phyloP scores from a whole-genome alignment of 1,284 basidiomycete genomes.

The Rhodofomes roseus region DNA sequence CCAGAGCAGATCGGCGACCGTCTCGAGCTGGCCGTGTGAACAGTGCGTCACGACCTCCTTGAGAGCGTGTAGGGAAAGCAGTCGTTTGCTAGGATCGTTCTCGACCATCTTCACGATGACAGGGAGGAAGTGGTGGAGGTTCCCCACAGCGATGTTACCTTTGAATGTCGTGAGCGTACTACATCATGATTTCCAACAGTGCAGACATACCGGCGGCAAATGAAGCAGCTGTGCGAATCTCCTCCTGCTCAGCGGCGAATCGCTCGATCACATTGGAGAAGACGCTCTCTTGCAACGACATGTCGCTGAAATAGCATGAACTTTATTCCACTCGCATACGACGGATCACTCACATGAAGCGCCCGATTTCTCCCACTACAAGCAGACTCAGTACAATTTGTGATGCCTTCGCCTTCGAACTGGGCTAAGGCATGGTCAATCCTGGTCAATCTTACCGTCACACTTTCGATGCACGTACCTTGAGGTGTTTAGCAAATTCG shows the following conservation, averaged over 20 bases:
- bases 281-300: constrained; percentile 72
- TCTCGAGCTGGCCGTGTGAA: constrained; percentile 76
- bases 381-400: constrained; percentile 80
- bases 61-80: constrained; percentile 86
- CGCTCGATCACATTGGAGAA: constrained; percentile 73
- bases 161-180: constrained; percentile 4
- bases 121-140: constrained; percentile 82
- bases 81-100: constrained; percentile 70
- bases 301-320: constrained; percentile 53
- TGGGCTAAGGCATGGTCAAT: constrained; percentile 35
- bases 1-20: constrained; percentile 88
- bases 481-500: constrained; percentile 76
- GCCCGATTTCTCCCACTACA: constrained; percentile 87
- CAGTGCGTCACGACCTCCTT: constrained; percentile 97
- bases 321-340: not conserved
- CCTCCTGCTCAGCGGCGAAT: constrained; percentile 77
- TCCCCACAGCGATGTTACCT: constrained; percentile 95
- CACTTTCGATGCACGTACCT: constrained; percentile 37
- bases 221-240: constrained; percentile 83
- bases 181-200: not conserved
- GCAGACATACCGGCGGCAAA: constrained; percentile 76
- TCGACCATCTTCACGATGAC: constrained; percentile 81
- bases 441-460: not conserved
- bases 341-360: constrained; percentile 64
- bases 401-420: constrained; percentile 62